Conservation (phyloP, 352 stramenopile genomes). For the Phytopythium oedochilum region DNA sequence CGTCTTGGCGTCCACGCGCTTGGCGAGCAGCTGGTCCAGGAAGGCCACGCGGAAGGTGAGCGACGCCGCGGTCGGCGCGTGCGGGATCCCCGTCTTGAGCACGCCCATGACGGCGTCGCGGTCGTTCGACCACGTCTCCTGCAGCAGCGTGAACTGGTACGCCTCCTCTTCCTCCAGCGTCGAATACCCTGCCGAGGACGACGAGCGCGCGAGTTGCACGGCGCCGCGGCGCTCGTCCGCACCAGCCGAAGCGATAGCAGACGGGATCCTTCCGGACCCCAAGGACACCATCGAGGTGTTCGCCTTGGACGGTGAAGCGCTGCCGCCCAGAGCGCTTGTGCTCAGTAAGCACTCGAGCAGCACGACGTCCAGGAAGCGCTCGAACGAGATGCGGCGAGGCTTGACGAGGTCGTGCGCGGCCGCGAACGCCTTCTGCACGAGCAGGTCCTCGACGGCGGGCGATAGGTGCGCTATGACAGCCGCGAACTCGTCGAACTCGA, state of each 20-base stretch:
- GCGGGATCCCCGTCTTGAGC: constrained; percentile 46
- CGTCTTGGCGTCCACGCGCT: constrained; percentile 69
- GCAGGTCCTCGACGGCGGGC: constrained; percentile 43
- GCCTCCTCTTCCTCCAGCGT: constrained; percentile 50
- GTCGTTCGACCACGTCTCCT: constrained; percentile 67
- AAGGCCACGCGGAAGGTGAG: constrained; percentile 65
- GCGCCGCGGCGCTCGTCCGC: neutral
- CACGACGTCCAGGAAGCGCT: constrained; percentile 52
- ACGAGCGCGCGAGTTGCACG: neutral
- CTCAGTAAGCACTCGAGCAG: constrained; percentile 48
- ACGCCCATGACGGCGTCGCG: constrained; percentile 37
- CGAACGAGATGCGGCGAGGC: constrained; percentile 54
- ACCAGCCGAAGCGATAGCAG: neutral
- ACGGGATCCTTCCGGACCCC: neutral
- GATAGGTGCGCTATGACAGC: constrained; percentile 54
- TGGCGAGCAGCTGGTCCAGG: constrained; percentile 53
- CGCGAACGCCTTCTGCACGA: constrained; percentile 55
- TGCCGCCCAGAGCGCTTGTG: constrained; percentile 14
- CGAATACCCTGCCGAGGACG: neutral
- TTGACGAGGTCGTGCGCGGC: constrained; percentile 58
- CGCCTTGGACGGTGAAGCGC: constrained; percentile 13
- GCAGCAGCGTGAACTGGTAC: constrained; percentile 69
- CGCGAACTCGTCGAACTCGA: constrained; percentile 76
- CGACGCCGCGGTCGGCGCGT: constrained; percentile 46
- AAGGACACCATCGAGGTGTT: constrained; percentile 11